A percentile compares a stretch with the other conserved stretches of the same genome.
Conservation (phyloP, 805 yeast genomes). For the Metschnikowia rubicola region DNA sequence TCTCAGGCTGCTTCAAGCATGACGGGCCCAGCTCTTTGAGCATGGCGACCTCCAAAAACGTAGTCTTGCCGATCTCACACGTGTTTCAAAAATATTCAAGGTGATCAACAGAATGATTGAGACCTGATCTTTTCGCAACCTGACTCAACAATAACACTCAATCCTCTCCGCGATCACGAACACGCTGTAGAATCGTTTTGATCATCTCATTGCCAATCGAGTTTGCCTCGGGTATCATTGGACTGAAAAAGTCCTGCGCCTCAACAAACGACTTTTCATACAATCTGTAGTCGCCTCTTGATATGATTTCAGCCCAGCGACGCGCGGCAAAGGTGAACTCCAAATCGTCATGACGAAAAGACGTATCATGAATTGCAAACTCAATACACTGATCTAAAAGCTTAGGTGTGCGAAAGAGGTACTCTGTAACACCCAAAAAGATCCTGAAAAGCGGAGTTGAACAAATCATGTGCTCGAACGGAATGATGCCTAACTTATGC, state of each 20-base stretch:
- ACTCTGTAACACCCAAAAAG: constrained; percentile 91
- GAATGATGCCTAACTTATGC: constrained; percentile 79
- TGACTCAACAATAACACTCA: neutral
- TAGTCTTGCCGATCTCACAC: too few relatives aligned
- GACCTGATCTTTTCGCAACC: too few relatives aligned
- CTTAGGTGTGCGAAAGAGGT: constrained; percentile 79
- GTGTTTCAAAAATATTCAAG: too few relatives aligned
- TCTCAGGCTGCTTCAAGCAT: too few relatives aligned
- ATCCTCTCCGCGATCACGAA: constrained; percentile 26
- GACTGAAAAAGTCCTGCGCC: constrained; percentile 79
- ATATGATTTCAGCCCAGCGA: constrained; percentile 79
- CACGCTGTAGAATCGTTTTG: constrained; percentile 58
- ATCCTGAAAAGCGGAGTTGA: constrained; percentile 91
- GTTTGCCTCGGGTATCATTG: constrained; percentile 86
- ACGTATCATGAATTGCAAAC: constrained; percentile 61
- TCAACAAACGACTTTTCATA: constrained; percentile 71
- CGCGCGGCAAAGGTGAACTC: constrained; percentile 92
- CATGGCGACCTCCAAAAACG: too few relatives aligned
- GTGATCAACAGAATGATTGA: too few relatives aligned
- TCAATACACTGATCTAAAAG: constrained; percentile 75
- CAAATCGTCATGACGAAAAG: constrained; percentile 83
- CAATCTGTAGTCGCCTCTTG: constrained; percentile 67
- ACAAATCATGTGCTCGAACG: constrained; percentile 95
- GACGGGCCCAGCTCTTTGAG: too few relatives aligned
- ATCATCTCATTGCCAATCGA: constrained; percentile 93